A percentile compares a stretch with the other conserved stretches of the same genome.
Evolutionary conservation across 2,329 filamentous ascomycete species (phyloP).

Genomic region (Fusarium transvaalense): DNA sequence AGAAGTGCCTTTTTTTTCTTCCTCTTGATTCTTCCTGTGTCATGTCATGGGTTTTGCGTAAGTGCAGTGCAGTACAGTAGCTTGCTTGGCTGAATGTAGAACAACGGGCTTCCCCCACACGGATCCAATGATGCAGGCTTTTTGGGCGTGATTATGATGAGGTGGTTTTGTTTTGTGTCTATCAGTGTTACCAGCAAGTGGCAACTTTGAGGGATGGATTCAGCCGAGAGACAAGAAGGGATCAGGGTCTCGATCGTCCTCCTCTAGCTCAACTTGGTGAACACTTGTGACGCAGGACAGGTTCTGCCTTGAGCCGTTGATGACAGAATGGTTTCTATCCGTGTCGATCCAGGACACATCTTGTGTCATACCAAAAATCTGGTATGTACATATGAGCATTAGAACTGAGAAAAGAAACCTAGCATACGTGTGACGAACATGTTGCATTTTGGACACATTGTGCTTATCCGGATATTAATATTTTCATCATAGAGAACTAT

Average conservation of each 20-base stretch:
- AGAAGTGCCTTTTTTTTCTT: slow-evolving; percentile 16
- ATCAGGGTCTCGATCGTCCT: slow-evolving; percentile 34
- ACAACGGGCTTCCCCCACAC: neutral
- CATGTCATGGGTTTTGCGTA: neutral
- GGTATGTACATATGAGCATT: slow-evolving; percentile 1
- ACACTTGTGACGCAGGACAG: slow-evolving; percentile 41
- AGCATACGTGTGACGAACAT: slow-evolving; percentile 9
- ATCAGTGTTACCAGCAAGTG: slow-evolving; percentile 18
- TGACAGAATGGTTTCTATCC: slow-evolving; percentile 14
- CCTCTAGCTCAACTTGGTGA: neutral
- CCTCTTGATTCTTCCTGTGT: neutral
- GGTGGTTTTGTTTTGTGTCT: slow-evolving; percentile 10
- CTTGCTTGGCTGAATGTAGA: neutral
- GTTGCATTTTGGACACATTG: neutral
- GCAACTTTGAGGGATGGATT: slow-evolving; percentile 21
- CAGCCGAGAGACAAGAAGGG: slow-evolving; percentile 1
- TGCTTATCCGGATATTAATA: no score
- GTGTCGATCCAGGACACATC: slow-evolving; percentile 8
- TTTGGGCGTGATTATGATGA: slow-evolving; percentile 12
- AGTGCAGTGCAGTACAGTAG: neutral
- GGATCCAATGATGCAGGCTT: neutral
- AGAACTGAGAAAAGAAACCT: neutral
- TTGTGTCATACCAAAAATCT: slow-evolving; percentile 11
- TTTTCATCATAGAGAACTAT: neutral
- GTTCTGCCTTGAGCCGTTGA: slow-evolving; percentile 21